Percentiles rank a stretch among this genome's conserved stretches.
These are phyloP conservation scores for Tylopilus vinaceipallidus DNA, from an alignment of 768 basidiomycete genomes.

Conservation along the genomic window DNA sequence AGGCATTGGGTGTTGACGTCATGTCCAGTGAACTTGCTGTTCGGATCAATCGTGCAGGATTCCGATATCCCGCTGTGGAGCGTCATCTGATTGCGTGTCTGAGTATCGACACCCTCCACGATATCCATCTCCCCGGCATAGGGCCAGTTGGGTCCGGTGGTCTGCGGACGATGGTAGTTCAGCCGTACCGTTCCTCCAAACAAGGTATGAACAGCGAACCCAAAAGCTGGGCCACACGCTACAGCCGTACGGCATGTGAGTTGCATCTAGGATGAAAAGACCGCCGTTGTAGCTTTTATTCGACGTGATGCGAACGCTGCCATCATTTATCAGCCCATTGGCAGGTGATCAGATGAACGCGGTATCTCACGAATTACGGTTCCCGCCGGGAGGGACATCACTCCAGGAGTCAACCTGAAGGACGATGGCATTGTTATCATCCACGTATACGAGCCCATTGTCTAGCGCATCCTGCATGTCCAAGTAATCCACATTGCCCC, in stretches of 20 bases:
- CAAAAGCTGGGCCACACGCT: slow-evolving; percentile 59
- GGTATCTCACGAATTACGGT: slow-evolving; percentile 48
- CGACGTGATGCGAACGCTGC: slow-evolving; percentile 64
- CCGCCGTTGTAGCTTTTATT: slow-evolving; percentile 57
- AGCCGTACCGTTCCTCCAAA: background rate
- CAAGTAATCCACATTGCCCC: slow-evolving; percentile 65
- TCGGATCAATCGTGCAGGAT: slow-evolving; percentile 20
- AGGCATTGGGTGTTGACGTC: slow-evolving; percentile 34
- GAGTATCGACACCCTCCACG: slow-evolving; percentile 66
- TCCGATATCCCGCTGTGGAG: slow-evolving; percentile 55
- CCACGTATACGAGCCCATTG: slow-evolving; percentile 58
- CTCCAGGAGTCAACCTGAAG: slow-evolving; percentile 61
- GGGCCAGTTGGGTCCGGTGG: slow-evolving; percentile 55
- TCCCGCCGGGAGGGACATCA: slow-evolving; percentile 43
- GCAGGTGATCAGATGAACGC: background rate
- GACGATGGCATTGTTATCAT: slow-evolving; percentile 48
- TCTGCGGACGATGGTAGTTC: slow-evolving; percentile 17
- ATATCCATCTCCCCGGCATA: slow-evolving; percentile 65
- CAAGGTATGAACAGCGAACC: slow-evolving; percentile 30
- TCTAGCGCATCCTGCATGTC: slow-evolving; percentile 42
- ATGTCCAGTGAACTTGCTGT: slow-evolving; percentile 23
- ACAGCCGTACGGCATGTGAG: slow-evolving; percentile 68
- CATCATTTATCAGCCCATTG: background rate
- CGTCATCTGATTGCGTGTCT: slow-evolving; percentile 58
- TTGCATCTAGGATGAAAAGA: slow-evolving; percentile 72